Percentiles rank a stretch among this genome's conserved stretches.
phyloP scores from a whole-genome alignment of 2,329 filamentous ascomycete genomes.

The Clarireedia paspali region DNA sequence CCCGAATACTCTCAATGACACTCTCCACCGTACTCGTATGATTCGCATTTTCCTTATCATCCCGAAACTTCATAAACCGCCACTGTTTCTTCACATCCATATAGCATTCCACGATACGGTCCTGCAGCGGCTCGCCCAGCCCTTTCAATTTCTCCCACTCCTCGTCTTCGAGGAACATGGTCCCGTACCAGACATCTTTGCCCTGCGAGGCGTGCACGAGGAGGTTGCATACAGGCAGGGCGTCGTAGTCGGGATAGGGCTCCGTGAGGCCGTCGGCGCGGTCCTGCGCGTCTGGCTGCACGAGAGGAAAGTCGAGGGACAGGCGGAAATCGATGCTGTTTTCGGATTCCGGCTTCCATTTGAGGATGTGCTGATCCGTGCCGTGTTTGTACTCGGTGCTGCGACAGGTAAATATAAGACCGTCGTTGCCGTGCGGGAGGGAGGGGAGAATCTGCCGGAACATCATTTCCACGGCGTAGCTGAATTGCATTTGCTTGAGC shows the following conservation, averaged over 20 bases:
- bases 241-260: constrained; percentile 70
- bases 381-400: constrained; percentile 80
- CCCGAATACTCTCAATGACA: constrained; percentile 83
- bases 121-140: constrained; percentile 68
- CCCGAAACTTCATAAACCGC: constrained; percentile 82
- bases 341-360: constrained; percentile 94
- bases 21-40: constrained; percentile 77
- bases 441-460: constrained; percentile 78
- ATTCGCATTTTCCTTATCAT: constrained; percentile 89
- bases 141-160: constrained; percentile 83
- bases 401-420: constrained; percentile 94
- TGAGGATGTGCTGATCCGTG: constrained; percentile 88
- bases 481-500: constrained; percentile 83
- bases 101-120: constrained; percentile 84
- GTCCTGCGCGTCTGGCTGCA: constrained; percentile 62
- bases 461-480: constrained; percentile 87
- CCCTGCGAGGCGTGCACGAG: constrained; percentile 59
- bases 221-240: constrained; percentile 65
- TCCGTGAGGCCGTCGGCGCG: constrained; percentile 56
- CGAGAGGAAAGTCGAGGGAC: constrained; percentile 63
- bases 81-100: constrained; percentile 68
- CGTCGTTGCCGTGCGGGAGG: constrained; percentile 89
- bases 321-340: constrained; percentile 93
- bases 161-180: constrained; percentile 59
- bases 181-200: constrained; percentile 47